phyloP scores from a whole-genome alignment of 371 early-diverging fungal genomes.

The Mortierella sp. region DNA sequence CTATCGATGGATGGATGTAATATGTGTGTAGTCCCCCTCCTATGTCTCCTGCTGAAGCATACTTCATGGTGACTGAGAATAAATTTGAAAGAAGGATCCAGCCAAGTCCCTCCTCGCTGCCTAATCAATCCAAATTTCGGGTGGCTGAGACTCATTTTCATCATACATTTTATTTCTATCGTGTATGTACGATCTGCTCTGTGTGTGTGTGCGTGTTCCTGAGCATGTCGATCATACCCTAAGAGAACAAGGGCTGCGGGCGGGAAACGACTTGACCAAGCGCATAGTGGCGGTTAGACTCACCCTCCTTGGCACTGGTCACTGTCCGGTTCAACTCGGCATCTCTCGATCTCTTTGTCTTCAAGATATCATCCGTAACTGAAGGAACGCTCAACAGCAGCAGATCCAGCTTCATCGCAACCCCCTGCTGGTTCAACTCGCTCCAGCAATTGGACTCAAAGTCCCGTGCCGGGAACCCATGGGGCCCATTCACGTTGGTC shows the following conservation, averaged over 20 bases:
- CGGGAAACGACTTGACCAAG: neutral
- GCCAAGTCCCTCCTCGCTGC: neutral
- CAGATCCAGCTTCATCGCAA: constrained; percentile 39
- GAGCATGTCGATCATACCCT: neutral
- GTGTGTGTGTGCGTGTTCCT: too few relatives aligned
- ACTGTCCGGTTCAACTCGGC: too few relatives aligned
- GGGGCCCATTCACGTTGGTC: constrained; percentile 24
- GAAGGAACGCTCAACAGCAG: constrained; percentile 22
- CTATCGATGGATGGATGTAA: constrained; percentile 12
- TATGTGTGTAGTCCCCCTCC: too few relatives aligned
- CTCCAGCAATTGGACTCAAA: constrained; percentile 41
- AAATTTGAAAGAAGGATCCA: constrained; percentile 14
- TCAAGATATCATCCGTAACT: too few relatives aligned
- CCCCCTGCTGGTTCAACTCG: constrained; percentile 40
- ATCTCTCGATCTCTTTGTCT: too few relatives aligned
- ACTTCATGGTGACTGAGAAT: constrained; percentile 13
- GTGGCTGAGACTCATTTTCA: constrained; percentile 6
- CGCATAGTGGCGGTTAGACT: neutral
- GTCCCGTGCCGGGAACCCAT: constrained; percentile 36
- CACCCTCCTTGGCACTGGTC: too few relatives aligned
- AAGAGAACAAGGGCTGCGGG: neutral
- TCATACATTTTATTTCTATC: neutral
- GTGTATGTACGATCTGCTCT: too few relatives aligned
- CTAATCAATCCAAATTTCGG: neutral
- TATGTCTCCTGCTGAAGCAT: neutral